Base-by-base conservation (phyloP, 208 protist genomes). In the Tetramitus jugosus region DNA sequence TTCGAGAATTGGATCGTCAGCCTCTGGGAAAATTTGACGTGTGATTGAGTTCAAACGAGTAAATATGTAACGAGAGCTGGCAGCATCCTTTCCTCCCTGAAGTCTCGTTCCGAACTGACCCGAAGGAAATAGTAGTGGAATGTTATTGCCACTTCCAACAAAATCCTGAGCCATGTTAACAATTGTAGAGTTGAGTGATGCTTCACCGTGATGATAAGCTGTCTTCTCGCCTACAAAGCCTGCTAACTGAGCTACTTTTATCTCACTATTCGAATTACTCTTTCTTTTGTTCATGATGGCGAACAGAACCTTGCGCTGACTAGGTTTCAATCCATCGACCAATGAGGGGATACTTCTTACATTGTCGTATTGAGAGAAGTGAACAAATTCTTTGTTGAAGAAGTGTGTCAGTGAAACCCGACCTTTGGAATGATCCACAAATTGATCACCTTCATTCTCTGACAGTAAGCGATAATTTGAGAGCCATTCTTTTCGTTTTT, bases 171-270 rank as follows among this genome's bases (percentile, higher is more conserved):
- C 98, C 95, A 99, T 97, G 78, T 93, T 95, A 53, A 99, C 88
- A 56, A 99, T 99, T 26, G 98, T 98, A 49, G 90, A 85, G 56
- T 92, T 87, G 49, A 99, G 88, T n/a, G 90, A 94, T 46, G 76
- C 75, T 85, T 99, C 98, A 64, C 98, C 98, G 85, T 99, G 98
- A 86, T 99, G 98, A 85, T 99, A 99, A 23, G 96, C 85, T 20
- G 93, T 94, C 31, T 93, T 86, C 84, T 99, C 96, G 31, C 95
- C 90, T 56, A 96, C 91, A 86, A 98, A 98, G 78, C 98, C 98
- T 29, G 93, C 94, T 6, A 99, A 91, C 88, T 99, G 97, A 10
- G 96, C 93, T 20, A 99, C 98, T 85, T 99, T 99, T 1, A 96
- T 88, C 35, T 98, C 94, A 49, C 96, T 90, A 65, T 82, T 93